Evolutionary conservation across 2,329 filamentous ascomycete genomes (phyloP), one percentile per base, ranked within the genome.

Genomic region (Akanthomyces uredinophilus): DNA sequence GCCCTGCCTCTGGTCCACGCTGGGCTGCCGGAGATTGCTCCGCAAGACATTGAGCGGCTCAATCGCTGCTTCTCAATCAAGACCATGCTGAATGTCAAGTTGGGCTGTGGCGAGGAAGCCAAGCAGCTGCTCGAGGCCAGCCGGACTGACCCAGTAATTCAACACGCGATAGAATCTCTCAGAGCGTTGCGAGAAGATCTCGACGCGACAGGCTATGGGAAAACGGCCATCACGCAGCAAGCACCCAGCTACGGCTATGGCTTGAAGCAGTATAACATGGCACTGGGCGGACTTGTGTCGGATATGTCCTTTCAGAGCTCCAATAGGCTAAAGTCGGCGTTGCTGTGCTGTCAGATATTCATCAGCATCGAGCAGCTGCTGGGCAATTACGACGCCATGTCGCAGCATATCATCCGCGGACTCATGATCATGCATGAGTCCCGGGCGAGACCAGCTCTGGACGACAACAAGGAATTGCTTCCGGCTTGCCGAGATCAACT

Each of bases 301-400:
- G 73, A 72, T 11, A 60, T 80, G 51, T 74, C 74, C 20, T 72
- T 67, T 62, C 71, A 70, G 4, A 63, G 67, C 63, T 66, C 69
- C 11, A 65, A 68, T 5, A 47, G n/a, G 5, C 65, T 78, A 37
- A 76, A 70, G 62, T 77, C 75, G 27, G 73, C 77, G 59, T 68
- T 80, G 39, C 70, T 79, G 62, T 81, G 78, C 69, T 81, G 78
- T 66, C 76, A 79, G 64, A 67, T 79, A 46, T 74, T 80, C 64
- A 79, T 80, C 66, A 79, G 78, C 65, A 79, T 80, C 61, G 78
- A 80, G 66, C 77, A 80, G 69, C 72, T 76, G 58, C 70, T 70
- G 35, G 67, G 69, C 5, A 77, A 79, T 60, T 78, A 74, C 43
- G 63, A 69, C 63, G 72, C 75, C 43, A 77, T 79, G 76, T 73